Base-by-base conservation (phyloP, 2,329 filamentous ascomycete species). In the Geosmithia putterillii region DNA sequence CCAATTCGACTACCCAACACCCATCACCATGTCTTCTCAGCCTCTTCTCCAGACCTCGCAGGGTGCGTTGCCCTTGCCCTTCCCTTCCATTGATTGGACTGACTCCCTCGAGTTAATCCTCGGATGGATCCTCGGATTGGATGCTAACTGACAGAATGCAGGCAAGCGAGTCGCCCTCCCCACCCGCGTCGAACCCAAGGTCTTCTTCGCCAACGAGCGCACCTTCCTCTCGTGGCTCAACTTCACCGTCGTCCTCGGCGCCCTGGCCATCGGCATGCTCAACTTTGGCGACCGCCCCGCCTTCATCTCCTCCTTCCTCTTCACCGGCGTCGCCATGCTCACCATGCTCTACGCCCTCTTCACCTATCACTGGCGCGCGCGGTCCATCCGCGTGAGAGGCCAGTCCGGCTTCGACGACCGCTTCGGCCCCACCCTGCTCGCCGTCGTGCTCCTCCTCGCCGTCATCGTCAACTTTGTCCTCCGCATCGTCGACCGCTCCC, bases 211-310 rank as follows among this genome's bases (percentile, higher is more conserved):
- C 68, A 98, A 98, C 74, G 92, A 98, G 70, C 87, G 92, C 50
- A 98, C 92, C 50, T 98, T 98, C 64, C 81, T 98, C 58, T 95
- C 88, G 66, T 98, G 92, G 92, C 86, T 98, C 59, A 98, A 98
- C 76, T 96, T 96, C 74, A 95, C 89, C 63, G 89, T 98, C 59
- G 90, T 98, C 65, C 84, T 98, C 48, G 92, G 92, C 58, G 92
- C 92, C 50, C 81, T 98, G 42, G 90, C 92, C 52, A 86, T 98
- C 54, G 92, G 92, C 54, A 88, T 98, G 60, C 81, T 98, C 57
- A 98, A 98, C 73, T 98, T 98, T 56, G 92, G 92, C 60, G 92
- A 98, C 66, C 81, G 81, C 50, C 80, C 94, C 44, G 90, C 90
- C 55, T 92, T 92, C 61, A 95, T 96, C 64, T 90, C 83, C 48